Evolutionary conservation across 768 basidiomycete genomes (phyloP).

Genomic region (Auriculariales sp.): DNA sequence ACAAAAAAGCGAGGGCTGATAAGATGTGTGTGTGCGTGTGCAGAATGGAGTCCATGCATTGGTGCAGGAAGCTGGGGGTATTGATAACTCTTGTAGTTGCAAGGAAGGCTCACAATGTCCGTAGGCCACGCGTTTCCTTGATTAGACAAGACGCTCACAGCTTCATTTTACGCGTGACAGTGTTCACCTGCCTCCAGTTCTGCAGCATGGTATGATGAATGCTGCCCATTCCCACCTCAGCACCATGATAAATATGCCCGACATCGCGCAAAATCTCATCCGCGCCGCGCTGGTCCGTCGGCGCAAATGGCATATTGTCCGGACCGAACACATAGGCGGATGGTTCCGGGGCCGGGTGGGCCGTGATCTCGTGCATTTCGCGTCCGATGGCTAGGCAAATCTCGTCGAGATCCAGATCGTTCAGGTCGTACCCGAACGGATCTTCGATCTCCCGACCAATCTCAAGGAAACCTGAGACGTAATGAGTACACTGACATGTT

Average conservation of each 20-base stretch:
- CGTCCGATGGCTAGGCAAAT: conserved; percentile 54
- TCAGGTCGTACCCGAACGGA: conserved; percentile 53
- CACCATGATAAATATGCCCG: conserved; percentile 21
- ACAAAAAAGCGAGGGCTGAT: too few species aligned
- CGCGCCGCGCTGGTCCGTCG: conserved; percentile 42
- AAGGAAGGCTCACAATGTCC: too few species aligned
- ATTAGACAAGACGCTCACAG: too few species aligned
- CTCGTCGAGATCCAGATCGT: conserved; percentile 54
- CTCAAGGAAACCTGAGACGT: conserved; percentile 57
- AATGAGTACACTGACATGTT: too few species aligned
- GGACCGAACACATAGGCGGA: conserved; percentile 36
- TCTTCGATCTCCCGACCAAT: conserved; percentile 59
- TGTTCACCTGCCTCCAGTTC: conserved; percentile 19
- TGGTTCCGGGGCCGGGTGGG: conserved; percentile 42
- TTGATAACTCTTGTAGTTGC: too few species aligned
- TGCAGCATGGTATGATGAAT: conserved; percentile 18
- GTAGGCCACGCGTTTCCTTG: too few species aligned
- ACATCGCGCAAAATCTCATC: conserved; percentile 30
- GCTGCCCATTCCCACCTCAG: conserved; percentile 13
- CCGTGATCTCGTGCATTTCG: conserved; percentile 56
- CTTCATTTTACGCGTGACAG: background rate
- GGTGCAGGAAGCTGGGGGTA: too few species aligned
- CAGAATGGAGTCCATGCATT: too few species aligned
- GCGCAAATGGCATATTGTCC: conserved; percentile 59
- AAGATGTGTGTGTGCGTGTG: too few species aligned